A percentile compares a stretch with the other conserved stretches of the same genome.
Evolutionary conservation across 2,329 filamentous ascomycete genomes (phyloP).

Genomic region (Tolypocladium paradoxum): DNA sequence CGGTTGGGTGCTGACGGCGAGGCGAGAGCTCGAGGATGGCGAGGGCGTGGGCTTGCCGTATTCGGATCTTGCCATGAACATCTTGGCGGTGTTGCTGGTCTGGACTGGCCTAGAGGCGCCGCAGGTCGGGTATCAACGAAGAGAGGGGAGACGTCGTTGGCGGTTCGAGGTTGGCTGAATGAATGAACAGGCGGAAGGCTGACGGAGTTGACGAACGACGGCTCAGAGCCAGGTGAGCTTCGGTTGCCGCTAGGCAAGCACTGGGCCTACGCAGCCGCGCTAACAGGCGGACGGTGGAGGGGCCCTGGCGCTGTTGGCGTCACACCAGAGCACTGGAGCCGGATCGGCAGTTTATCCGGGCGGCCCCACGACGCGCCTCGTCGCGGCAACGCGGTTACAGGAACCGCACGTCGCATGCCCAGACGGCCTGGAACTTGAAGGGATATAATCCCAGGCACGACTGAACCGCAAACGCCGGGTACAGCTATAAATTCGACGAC

Average conservation of each 20-base stretch:
- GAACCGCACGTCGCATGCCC: neutral
- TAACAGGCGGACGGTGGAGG: neutral
- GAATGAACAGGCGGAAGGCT: neutral
- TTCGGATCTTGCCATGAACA: conserved; percentile 99
- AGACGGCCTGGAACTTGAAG: neutral
- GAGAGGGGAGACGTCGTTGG: neutral
- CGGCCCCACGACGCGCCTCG: neutral
- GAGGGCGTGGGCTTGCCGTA: conserved; percentile 61
- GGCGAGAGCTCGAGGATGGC: conserved; percentile 11
- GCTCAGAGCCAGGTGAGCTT: neutral
- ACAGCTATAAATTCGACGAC: neutral
- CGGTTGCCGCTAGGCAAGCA: conserved; percentile 19
- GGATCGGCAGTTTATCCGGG: conserved; percentile 1
- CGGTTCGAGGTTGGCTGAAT: neutral
- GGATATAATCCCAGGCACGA: neutral
- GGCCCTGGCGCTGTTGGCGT: neutral
- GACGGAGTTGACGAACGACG: neutral
- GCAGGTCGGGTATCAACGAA: neutral
- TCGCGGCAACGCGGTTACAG: neutral
- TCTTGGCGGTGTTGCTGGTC: conserved; percentile 44
- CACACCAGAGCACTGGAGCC: neutral
- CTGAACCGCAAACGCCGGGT: neutral
- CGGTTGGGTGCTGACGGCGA: neutral
- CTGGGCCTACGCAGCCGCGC: conserved; percentile 23
- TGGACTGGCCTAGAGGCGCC: conserved; percentile 1